These are phyloP conservation scores for Phialophora tarda DNA, from an alignment of 2,329 filamentous ascomycete species.

Conservation along the genomic window DNA sequence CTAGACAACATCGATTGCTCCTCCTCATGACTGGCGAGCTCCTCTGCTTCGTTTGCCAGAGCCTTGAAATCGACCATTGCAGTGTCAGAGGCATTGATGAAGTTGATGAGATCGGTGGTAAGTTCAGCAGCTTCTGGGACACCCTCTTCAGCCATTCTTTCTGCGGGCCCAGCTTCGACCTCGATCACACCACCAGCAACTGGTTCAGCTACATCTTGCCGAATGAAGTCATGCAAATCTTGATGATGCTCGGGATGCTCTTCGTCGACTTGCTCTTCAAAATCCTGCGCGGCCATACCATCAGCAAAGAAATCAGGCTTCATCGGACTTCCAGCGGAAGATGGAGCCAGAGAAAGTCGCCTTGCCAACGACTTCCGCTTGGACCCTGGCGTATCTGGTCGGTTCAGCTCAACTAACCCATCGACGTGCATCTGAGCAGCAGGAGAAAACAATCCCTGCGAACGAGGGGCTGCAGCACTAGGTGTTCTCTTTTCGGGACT, in stretches of 20 bases:
- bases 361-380: conserved; percentile 36
- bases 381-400: conserved; percentile 39
- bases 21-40: conserved; percentile 26
- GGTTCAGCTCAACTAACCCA: conserved; percentile 37
- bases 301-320: conserved; percentile 66
- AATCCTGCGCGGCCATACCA: conserved; percentile 60
- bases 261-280: conserved; percentile 47
- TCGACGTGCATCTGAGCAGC: conserved; percentile 34
- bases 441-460: conserved; percentile 36
- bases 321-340: conserved; percentile 45
- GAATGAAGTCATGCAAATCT: conserved; percentile 31
- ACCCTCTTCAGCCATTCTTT: conserved; percentile 34
- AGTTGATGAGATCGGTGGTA: conserved; percentile 37
- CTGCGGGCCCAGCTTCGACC: conserved; percentile 18
- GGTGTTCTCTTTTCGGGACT: conserved; percentile 54
- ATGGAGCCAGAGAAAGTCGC: conserved; percentile 39
- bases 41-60: conserved; percentile 35
- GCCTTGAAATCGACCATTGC: conserved; percentile 38
- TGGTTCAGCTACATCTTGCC: conserved; percentile 20
- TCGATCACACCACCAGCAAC: conserved; percentile 11
- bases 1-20: conserved; percentile 54
- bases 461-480: conserved; percentile 27
- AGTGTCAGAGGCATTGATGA: conserved; percentile 35
- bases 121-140: conserved; percentile 24
- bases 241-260: conserved; percentile 31